Percentiles rank a stretch among this genome's conserved stretches.
These are phyloP conservation scores for Saitoella complicata DNA, from an alignment of 805 yeast species.

Conservation along the genomic window DNA sequence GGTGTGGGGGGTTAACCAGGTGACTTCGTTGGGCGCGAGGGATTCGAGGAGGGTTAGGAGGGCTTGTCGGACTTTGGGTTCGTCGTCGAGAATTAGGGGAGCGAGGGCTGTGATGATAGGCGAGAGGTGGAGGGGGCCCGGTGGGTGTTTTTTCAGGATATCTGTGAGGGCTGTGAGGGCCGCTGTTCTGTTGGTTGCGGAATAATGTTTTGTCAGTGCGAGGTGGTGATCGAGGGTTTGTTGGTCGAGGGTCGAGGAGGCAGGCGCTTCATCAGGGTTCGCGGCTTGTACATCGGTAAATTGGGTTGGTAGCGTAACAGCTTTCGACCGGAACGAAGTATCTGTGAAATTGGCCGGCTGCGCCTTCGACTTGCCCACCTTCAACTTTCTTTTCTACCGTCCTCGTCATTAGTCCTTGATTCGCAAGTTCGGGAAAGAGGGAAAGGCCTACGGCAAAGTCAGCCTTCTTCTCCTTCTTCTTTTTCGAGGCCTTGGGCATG, in stretches of 20 bases:
- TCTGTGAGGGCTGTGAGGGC: slow-evolving; percentile 33
- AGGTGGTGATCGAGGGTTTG: slow-evolving; percentile 35
- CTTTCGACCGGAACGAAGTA: slow-evolving; percentile 63
- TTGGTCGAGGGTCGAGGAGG: too few species aligned
- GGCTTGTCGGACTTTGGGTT: slow-evolving; percentile 46
- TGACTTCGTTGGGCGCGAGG: slow-evolving; percentile 5
- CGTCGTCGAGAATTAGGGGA: slow-evolving; percentile 52
- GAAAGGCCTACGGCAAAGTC: too few species aligned
- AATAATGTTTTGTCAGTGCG: slow-evolving; percentile 60
- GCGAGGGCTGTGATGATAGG: slow-evolving; percentile 40
- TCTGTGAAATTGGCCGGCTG: slow-evolving; percentile 66
- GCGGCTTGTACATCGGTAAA: slow-evolving; percentile 13
- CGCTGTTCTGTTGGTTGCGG: slow-evolving; percentile 48
- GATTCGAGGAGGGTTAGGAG: slow-evolving; percentile 28
- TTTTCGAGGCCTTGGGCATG: too few species aligned
- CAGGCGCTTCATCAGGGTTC: background rate
- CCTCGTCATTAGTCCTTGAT: too few species aligned
- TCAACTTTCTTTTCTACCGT: slow-evolving; percentile 48
- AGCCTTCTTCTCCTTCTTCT: too few species aligned
- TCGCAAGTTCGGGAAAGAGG: too few species aligned
- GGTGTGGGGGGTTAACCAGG: slow-evolving; percentile 23
- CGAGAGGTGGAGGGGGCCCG: slow-evolving; percentile 18
- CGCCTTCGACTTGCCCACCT: slow-evolving; percentile 70
- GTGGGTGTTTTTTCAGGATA: slow-evolving; percentile 20
- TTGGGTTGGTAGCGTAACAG: slow-evolving; percentile 26